phyloP scores from a whole-genome alignment of 2,329 filamentous ascomycete genomes.

The Colletotrichum lindemuthianum region DNA sequence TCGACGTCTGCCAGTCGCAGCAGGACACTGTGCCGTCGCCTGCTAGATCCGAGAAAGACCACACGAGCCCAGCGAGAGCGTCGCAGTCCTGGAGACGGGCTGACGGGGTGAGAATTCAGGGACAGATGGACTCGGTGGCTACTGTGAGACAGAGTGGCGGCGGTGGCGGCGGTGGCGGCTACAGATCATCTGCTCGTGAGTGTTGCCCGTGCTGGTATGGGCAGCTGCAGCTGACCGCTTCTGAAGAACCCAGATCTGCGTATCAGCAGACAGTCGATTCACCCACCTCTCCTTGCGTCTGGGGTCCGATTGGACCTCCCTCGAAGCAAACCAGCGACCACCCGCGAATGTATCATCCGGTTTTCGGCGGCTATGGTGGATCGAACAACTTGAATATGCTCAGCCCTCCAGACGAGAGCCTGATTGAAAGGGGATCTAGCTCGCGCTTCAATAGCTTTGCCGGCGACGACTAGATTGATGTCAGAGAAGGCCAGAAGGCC shows the following conservation, averaged over 20 bases:
- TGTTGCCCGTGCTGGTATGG: background rate
- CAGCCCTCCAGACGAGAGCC: background rate
- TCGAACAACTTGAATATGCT: slow-evolving; percentile 12
- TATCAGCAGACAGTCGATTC: slow-evolving; percentile 20
- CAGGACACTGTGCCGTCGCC: slow-evolving; percentile 4
- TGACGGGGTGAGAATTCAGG: slow-evolving; percentile 3
- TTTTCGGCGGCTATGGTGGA: background rate
- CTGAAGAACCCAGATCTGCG: slow-evolving; percentile 2
- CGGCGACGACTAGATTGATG: background rate
- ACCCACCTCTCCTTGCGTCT: slow-evolving; percentile 39
- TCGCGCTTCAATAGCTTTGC: background rate
- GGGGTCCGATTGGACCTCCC: slow-evolving; percentile 44
- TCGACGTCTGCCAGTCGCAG: slow-evolving; percentile 1
- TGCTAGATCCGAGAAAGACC: slow-evolving; percentile 9
- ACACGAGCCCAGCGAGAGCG: slow-evolving; percentile 14
- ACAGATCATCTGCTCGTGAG: slow-evolving; percentile 14
- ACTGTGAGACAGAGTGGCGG: slow-evolving; percentile 1
- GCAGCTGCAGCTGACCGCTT: background rate
- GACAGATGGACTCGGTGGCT: slow-evolving; percentile 9
- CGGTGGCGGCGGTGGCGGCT: background rate
- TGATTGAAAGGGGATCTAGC: background rate
- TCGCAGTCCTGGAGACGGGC: slow-evolving; percentile 27
- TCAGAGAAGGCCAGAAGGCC: background rate
- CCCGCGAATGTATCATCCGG: slow-evolving; percentile 7
- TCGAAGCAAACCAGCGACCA: slow-evolving; percentile 34